Conservation (phyloP, 1,284 basidiomycete genomes). For the Apiotrichum gamsii region DNA sequence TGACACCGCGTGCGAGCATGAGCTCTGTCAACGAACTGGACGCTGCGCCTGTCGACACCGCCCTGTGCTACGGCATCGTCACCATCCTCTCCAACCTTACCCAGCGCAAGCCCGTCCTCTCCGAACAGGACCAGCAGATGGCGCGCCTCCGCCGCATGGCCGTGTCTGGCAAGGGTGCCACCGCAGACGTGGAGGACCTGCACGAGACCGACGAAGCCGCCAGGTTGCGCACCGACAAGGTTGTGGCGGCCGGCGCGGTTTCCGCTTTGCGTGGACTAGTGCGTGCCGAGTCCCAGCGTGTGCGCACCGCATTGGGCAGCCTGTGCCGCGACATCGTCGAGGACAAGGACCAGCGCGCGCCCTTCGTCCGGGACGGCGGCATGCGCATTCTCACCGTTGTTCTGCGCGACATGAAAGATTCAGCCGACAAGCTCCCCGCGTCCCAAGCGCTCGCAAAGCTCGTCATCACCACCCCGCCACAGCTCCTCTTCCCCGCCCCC, state of each 20-base stretch:
- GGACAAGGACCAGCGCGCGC: conserved; percentile 67
- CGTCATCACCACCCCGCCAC: conserved; percentile 80
- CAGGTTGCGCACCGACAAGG: conserved; percentile 51
- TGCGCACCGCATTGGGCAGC: conserved; percentile 47
- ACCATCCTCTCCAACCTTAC: conserved; percentile 69
- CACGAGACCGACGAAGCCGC: conserved; percentile 58
- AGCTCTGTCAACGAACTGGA: conserved; percentile 15
- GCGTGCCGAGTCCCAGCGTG: conserved; percentile 49
- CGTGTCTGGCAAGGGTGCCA: conserved; percentile 50
- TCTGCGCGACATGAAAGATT: conserved; percentile 41
- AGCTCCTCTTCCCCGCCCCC: conserved; percentile 70
- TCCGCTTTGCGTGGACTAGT: conserved; percentile 59
- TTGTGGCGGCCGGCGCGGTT: conserved; percentile 55
- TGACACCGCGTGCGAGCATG: conserved; percentile 47
- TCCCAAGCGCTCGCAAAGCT: conserved; percentile 89
- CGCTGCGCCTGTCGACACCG: conserved; percentile 25
- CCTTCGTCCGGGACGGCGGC: conserved; percentile 76
- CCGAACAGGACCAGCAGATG: conserved; percentile 72
- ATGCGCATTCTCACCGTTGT: conserved; percentile 64
- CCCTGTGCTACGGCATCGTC: conserved; percentile 67
- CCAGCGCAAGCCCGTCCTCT: conserved; percentile 61
- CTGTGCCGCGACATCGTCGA: conserved; percentile 67
- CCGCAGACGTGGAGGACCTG: conserved; percentile 28
- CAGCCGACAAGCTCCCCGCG: conserved; percentile 55
- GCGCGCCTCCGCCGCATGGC: conserved; percentile 66